A percentile compares a stretch with the other conserved stretches of the same genome.
Evolutionary conservation across 139 green algal species (phyloP).

Genomic region (Chloropicon primus): DNA sequence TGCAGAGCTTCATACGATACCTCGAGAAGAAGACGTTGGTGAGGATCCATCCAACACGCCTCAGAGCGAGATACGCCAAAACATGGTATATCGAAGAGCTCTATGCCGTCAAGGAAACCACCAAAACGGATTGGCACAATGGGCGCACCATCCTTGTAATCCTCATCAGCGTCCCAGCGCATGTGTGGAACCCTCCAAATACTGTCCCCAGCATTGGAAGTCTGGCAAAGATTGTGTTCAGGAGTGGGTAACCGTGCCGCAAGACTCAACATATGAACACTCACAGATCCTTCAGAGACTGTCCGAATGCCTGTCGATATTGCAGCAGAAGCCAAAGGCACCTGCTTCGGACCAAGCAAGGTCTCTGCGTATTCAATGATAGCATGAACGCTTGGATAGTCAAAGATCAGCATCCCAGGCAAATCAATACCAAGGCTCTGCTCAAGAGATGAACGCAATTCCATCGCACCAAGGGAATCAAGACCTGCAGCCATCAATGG

Average conservation of each 20-base stretch:
- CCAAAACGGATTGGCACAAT: background rate
- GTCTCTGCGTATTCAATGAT: background rate
- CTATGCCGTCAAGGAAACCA: background rate
- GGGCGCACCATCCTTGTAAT: background rate
- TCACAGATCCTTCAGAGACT: background rate
- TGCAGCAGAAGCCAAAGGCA: background rate
- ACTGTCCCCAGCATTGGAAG: background rate
- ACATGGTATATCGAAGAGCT: background rate
- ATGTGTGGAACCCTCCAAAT: background rate
- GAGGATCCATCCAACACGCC: background rate
- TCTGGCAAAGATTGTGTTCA: background rate
- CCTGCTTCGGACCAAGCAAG: background rate
- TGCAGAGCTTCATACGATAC: background rate
- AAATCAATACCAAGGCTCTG: conserved; percentile 33
- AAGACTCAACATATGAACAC: background rate
- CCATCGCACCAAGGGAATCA: conserved; percentile 60
- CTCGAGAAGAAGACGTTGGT: background rate
- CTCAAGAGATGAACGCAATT: conserved; percentile 61
- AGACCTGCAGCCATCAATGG: conserved; percentile 57
- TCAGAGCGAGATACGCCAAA: background rate
- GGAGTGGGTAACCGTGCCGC: background rate
- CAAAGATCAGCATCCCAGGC: conserved; percentile 55
- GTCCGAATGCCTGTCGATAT: background rate
- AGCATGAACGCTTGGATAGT: conserved; percentile 51
- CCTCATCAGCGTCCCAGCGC: background rate